Conservation (phyloP, 208 protist genomes). For the Trypanosoma cruzi region DNA sequence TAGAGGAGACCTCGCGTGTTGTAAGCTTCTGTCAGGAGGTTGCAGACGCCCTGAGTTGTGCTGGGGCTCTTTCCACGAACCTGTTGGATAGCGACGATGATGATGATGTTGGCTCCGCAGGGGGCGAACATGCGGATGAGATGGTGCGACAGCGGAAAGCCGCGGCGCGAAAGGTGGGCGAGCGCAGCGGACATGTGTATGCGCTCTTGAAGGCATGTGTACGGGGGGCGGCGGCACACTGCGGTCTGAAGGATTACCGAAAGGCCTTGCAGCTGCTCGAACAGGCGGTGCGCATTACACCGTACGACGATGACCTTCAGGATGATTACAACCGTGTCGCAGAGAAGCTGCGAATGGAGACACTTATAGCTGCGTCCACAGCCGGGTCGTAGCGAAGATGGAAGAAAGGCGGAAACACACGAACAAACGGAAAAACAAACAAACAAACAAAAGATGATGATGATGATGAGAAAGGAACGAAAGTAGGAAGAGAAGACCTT, state of each 20-base stretch:
- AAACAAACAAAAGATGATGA: constrained; percentile 3
- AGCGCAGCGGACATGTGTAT: constrained; percentile 89
- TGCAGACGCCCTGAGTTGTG: constrained; percentile 75
- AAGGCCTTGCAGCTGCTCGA: constrained; percentile 75
- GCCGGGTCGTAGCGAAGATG: not conserved
- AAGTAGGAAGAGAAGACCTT: not conserved
- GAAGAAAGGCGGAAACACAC: constrained; percentile 5
- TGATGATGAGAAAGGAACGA: not conserved
- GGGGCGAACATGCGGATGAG: constrained; percentile 18
- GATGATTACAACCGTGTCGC: constrained; percentile 86
- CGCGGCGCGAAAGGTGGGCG: constrained; percentile 60
- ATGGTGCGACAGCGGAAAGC: constrained; percentile 51
- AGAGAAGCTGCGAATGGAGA: constrained; percentile 91
- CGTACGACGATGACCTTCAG: constrained; percentile 92
- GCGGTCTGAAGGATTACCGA: constrained; percentile 78
- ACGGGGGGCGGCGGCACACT: constrained; percentile 76
- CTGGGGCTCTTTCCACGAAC: constrained; percentile 49
- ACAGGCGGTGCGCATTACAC: constrained; percentile 85
- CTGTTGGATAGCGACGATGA: constrained; percentile 80
- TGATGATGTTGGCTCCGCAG: constrained; percentile 58
- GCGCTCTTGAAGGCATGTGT: constrained; percentile 93
- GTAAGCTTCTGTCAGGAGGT: constrained; percentile 82
- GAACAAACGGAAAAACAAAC: constrained; percentile 13
- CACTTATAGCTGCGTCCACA: constrained; percentile 74
- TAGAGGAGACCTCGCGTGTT: constrained; percentile 72